Percentiles rank a stretch among this genome's conserved stretches.
phyloP scores from a whole-genome alignment of 805 yeast species.

The Suhomyces vadensis region DNA sequence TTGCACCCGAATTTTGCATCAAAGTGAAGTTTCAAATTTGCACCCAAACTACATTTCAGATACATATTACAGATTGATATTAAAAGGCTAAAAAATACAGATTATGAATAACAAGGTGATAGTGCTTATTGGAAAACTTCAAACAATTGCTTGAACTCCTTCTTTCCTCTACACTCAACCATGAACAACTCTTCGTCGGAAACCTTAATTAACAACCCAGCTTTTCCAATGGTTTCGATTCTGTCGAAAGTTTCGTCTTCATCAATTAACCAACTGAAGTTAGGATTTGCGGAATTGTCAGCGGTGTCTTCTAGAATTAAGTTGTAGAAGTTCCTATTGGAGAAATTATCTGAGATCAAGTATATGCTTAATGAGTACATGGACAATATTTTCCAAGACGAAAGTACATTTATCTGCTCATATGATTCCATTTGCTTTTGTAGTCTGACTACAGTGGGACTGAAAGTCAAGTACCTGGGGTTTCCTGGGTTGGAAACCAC shows the following conservation, averaged over 20 bases:
- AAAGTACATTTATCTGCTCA: conserved; percentile 31
- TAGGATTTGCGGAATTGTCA: conserved; percentile 12
- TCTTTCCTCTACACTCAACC: conserved; percentile 48
- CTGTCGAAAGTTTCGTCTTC: conserved; percentile 30
- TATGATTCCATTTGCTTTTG: conserved; percentile 36
- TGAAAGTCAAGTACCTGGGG: conserved; percentile 23
- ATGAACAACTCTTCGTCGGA: conserved; percentile 34
- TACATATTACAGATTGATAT: neutral
- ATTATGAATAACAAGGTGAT: neutral
- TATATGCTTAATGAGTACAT: conserved; percentile 37
- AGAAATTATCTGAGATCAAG: conserved; percentile 28
- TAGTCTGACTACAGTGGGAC: conserved; percentile 36
- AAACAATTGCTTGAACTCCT: conserved; percentile 34
- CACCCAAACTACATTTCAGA: neutral
- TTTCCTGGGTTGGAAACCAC: conserved; percentile 28
- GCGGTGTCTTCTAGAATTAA: conserved; percentile 25
- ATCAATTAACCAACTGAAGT: conserved; percentile 33
- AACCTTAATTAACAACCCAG: conserved; percentile 40
- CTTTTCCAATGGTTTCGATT: conserved; percentile 43
- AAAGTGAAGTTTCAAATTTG: too few species aligned
- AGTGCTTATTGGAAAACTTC: conserved; percentile 18
- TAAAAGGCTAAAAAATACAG: neutral
- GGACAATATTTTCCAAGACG: conserved; percentile 44
- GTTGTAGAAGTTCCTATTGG: conserved; percentile 28
- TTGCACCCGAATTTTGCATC: too few species aligned